Conservation (phyloP, 495 filamentous ascomycete genomes). For the Penicillium goetzii region DNA sequence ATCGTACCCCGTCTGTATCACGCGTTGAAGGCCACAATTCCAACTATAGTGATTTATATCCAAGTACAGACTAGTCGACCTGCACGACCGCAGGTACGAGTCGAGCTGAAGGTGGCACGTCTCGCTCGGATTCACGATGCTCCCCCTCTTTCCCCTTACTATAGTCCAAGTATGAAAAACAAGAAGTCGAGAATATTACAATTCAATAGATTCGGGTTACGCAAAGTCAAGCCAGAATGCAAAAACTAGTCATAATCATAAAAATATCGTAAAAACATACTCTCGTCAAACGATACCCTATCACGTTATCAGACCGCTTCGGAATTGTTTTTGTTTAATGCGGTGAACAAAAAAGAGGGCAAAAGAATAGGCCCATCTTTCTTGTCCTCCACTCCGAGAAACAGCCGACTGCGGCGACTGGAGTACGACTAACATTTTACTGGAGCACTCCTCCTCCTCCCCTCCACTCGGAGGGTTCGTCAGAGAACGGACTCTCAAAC, state of each 20-base stretch:
- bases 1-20: slow-evolving; percentile 5
- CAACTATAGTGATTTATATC: neutral
- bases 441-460: neutral
- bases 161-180: neutral
- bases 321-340: neutral
- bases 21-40: slow-evolving; percentile 1
- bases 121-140: neutral
- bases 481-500: slow-evolving; percentile 22
- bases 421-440: neutral
- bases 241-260: neutral
- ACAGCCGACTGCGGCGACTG: neutral
- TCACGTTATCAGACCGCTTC: slow-evolving; percentile 16
- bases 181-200: neutral
- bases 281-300: neutral
- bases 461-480: slow-evolving; percentile 19
- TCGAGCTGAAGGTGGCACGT: slow-evolving; percentile 6
- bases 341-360: slow-evolving; percentile 1
- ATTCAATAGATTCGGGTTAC: neutral
- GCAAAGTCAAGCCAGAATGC: neutral
- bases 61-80: slow-evolving; percentile 4
- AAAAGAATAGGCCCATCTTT: neutral
- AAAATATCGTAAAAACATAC: neutral
- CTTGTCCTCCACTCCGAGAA: slow-evolving; percentile 8
- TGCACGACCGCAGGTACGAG: slow-evolving; percentile 25
- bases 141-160: neutral